Base-by-base conservation (phyloP, 1,139 yeast species). In the Debaryomycetaceae sp. region DNA sequence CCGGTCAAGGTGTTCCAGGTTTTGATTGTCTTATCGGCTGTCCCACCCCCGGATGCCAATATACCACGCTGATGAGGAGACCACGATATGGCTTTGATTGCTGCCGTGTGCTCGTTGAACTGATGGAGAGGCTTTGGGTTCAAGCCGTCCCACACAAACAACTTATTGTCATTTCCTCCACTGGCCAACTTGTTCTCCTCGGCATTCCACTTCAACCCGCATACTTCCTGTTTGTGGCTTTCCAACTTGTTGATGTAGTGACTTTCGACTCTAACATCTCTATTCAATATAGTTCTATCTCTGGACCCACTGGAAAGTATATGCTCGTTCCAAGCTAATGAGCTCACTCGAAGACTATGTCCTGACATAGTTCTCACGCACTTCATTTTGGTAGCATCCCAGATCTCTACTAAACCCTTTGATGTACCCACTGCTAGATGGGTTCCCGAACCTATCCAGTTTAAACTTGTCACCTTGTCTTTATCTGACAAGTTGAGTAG, bases 81-180 rank as follows among this genome's bases (percentile, higher is more conserved):
- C 99, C 99, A 93, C 1, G 96, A 88, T 44, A 93, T 78, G 1
- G 98, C 99, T 65, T 91, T 93, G 5, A 93, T 96, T 0, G 99
- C 99, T 0, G 99, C 98, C 20, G 80, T 81, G 59, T 93, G 99
- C 51, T 89, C 96, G 6, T 76, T 75, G 56, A 91, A 87, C 49
- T 76, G 83, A 60, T 84, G 80, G 33, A 89, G 63, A 1, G 99
- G 98, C 42, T 59, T 77, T 11, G 80, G 75, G 46, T 78, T 76
- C 37, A 87, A 63, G 1, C 95, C 96, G 59, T 89, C 96, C 95
- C 97, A 95, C 6, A 90, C 85, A 53, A 80, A 78, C 29, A 89
- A 72, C 54, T 81, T 80, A 61, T 93, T 93, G 65, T 93, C 99
- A 60, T 93, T 93, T 31, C 97, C 97, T 29, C 98, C 98, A 36